Percentiles rank a stretch among this genome's conserved stretches.
These are phyloP conservation scores for Fomitopsis palustris DNA, from an alignment of 1,284 basidiomycete genomes.

Conservation along the genomic window DNA sequence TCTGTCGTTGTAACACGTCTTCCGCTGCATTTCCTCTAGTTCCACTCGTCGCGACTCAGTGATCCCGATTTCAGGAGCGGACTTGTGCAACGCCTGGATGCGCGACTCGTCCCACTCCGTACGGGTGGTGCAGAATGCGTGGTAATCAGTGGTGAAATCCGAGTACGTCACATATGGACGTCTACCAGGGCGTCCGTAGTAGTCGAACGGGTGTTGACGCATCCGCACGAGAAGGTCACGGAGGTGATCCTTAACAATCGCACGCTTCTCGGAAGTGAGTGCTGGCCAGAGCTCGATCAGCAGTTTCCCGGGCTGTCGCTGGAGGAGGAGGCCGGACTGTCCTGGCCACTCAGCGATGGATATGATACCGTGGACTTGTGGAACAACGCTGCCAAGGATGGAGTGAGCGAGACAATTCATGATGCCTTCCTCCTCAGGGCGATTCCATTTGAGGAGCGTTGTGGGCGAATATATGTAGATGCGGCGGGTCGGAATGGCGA, in stretches of 20 bases:
- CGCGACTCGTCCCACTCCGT: slow-evolving; percentile 9
- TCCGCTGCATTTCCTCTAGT: slow-evolving; percentile 2
- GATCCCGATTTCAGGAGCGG: neutral
- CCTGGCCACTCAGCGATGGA: neutral
- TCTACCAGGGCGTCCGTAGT: neutral
- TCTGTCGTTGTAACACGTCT: neutral
- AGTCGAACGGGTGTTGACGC: neutral
- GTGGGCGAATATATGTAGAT: neutral
- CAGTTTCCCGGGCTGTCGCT: neutral
- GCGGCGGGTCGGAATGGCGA: neutral
- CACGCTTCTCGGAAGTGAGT: neutral
- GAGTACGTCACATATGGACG: slow-evolving; percentile 2
- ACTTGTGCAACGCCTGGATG: neutral
- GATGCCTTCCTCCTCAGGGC: neutral
- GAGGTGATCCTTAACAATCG: neutral
- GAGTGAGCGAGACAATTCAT: neutral
- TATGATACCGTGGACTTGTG: neutral
- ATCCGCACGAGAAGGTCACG: neutral
- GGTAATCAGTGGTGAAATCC: neutral
- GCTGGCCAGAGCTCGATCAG: neutral
- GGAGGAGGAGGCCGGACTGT: neutral
- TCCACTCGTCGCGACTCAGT: neutral
- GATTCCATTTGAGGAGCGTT: neutral
- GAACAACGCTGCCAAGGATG: neutral
- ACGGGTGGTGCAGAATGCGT: slow-evolving; percentile 4